Percentiles rank a stretch among this genome's conserved stretches.
Evolutionary conservation across 2,329 filamentous ascomycete genomes (phyloP).

Genomic region (Colletotrichum abscissum): DNA sequence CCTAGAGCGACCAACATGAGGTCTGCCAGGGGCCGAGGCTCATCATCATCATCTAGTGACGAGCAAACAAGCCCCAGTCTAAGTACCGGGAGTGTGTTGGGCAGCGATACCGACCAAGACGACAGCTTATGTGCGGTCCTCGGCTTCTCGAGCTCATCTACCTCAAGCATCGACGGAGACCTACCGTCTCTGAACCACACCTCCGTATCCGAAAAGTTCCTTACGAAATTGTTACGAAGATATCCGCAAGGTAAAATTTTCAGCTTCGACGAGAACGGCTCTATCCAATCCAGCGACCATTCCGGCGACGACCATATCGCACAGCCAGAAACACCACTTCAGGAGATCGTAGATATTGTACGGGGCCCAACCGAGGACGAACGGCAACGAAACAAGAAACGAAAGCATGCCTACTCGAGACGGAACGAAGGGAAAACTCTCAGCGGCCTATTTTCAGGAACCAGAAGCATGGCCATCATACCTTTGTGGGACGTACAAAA

Average conservation of each 20-base stretch:
- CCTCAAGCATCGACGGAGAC: slow-evolving; percentile 47
- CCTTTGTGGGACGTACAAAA: slow-evolving; percentile 59
- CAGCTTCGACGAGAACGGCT: slow-evolving; percentile 53
- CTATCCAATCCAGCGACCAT: slow-evolving; percentile 45
- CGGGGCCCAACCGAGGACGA: not conserved
- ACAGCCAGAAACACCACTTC: not conserved
- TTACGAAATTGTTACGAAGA: slow-evolving; percentile 53
- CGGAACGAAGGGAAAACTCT: slow-evolving; percentile 45
- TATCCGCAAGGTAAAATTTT: slow-evolving; percentile 60
- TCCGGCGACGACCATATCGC: slow-evolving; percentile 37
- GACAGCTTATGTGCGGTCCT: slow-evolving; percentile 45
- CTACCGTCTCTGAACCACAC: slow-evolving; percentile 27
- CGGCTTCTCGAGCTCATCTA: slow-evolving; percentile 49
- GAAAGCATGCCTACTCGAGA: slow-evolving; percentile 13
- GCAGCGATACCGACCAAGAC: not conserved
- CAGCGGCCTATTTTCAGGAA: slow-evolving; percentile 51
- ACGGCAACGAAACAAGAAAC: not conserved
- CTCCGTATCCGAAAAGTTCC: slow-evolving; percentile 50
- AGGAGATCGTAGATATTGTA: not conserved
- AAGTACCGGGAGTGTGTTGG: not conserved
- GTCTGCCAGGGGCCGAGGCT: slow-evolving; percentile 4
- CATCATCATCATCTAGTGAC: slow-evolving; percentile 37
- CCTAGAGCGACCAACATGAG: slow-evolving; percentile 20
- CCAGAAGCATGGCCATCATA: slow-evolving; percentile 58
- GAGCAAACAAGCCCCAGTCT: slow-evolving; percentile 27